Conservation (phyloP, 192 early-diverging fungal genomes). For the Linnemannia hyalina region DNA sequence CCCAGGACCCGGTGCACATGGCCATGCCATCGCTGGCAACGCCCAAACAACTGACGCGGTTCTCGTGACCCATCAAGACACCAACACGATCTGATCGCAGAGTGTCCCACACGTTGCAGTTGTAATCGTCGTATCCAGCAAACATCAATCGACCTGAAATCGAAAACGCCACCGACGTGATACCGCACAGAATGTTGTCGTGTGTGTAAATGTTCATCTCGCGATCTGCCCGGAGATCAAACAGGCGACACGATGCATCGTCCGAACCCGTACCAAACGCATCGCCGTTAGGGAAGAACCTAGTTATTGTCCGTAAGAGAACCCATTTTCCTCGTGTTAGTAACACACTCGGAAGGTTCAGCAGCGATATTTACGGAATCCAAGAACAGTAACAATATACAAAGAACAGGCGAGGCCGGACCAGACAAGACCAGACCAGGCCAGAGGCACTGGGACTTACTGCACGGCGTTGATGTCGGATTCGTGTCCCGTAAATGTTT, state of each 20-base stretch:
- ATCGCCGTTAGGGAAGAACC: conserved; percentile 99
- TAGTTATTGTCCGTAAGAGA: conserved; percentile 37
- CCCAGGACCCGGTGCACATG: conserved; percentile 98
- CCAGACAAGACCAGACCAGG: not conserved
- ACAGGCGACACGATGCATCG: conserved; percentile 97
- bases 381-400: too few relatives aligned
- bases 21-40: conserved; percentile 98
- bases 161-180: conserved; percentile 98
- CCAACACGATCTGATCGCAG: conserved; percentile 95
- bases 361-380: too few relatives aligned
- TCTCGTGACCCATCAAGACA: conserved; percentile 94
- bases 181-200: conserved; percentile 98
- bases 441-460: conserved; percentile 60
- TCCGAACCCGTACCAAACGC: conserved; percentile 98
- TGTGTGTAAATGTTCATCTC: conserved; percentile 99
- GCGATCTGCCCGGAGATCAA: conserved; percentile 97
- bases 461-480: conserved; percentile 99
- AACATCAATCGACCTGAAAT: conserved; percentile 96
- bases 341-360: not conserved
- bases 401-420: too few relatives aligned
- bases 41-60: conserved; percentile 96
- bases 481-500: conserved; percentile 98
- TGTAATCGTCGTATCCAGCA: conserved; percentile 99
- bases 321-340: not conserved
- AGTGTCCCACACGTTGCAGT: conserved; percentile 99